phyloP scores from a whole-genome alignment of 2,329 filamentous ascomycete species.

The Exophiala mesophila region DNA sequence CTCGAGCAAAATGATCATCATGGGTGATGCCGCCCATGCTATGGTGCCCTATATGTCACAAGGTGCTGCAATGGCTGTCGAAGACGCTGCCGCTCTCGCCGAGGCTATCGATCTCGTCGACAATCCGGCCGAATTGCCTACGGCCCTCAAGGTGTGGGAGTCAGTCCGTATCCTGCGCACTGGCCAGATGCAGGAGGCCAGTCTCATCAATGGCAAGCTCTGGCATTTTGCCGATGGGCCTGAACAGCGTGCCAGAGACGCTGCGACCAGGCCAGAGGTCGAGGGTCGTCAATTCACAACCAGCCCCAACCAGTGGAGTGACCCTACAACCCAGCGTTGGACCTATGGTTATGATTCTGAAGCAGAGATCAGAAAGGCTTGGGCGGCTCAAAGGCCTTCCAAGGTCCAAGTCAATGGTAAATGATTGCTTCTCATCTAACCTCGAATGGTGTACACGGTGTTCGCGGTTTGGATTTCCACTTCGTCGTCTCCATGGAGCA shows the following conservation, averaged over 20 bases:
- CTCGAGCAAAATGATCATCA: slow-evolving; percentile 33
- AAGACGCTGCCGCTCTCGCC: slow-evolving; percentile 39
- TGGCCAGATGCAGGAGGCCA: slow-evolving; percentile 42
- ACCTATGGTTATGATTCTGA: slow-evolving; percentile 48
- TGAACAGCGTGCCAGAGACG: slow-evolving; percentile 39
- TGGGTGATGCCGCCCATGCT: slow-evolving; percentile 42
- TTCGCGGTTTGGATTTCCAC: too few species aligned
- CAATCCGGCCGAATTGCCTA: slow-evolving; percentile 26
- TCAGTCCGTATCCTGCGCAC: slow-evolving; percentile 33
- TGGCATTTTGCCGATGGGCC: slow-evolving; percentile 47
- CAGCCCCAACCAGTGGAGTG: slow-evolving; percentile 48
- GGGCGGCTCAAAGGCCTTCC: slow-evolving; percentile 12
- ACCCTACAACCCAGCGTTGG: slow-evolving; percentile 45
- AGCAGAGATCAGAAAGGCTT: slow-evolving; percentile 32
- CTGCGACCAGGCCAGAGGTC: slow-evolving; percentile 39
- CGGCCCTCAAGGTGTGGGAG: slow-evolving; percentile 37
- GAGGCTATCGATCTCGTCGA: slow-evolving; percentile 13
- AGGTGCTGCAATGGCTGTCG: slow-evolving; percentile 42
- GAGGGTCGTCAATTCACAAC: slow-evolving; percentile 33
- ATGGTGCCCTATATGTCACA: slow-evolving; percentile 45
- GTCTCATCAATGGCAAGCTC: slow-evolving; percentile 43
- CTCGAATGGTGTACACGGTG: too few species aligned
- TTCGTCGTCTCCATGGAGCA: too few species aligned
- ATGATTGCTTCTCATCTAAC: neutral
- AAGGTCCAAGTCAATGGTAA: slow-evolving; percentile 4